These are phyloP conservation scores for Malassezia arunalokei DNA, from an alignment of 1,284 basidiomycete species.

Conservation along the genomic window DNA sequence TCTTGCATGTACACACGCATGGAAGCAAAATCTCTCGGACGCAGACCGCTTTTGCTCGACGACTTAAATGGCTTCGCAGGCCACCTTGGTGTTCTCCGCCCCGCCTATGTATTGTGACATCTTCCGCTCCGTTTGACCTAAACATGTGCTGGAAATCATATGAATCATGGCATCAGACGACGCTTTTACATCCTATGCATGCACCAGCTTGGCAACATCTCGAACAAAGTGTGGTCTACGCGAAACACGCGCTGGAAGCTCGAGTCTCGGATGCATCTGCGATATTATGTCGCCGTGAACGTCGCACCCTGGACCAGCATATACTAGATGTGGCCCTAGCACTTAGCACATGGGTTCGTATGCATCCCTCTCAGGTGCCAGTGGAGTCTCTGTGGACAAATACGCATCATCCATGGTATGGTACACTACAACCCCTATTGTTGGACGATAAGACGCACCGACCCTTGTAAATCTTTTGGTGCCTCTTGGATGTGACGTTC, in stretches of 20 bases:
- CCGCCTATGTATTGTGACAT: background rate
- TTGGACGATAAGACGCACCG: conserved; percentile 16
- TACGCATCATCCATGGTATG: conserved; percentile 3
- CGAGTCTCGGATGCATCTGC: background rate
- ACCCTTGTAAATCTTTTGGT: background rate
- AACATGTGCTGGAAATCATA: background rate
- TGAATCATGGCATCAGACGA: background rate
- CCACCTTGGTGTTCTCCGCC: conserved; percentile 4
- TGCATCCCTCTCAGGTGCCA: background rate
- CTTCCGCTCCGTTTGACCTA: background rate
- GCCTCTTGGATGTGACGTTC: conserved; percentile 14
- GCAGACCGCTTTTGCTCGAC: conserved; percentile 1
- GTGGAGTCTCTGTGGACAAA: background rate
- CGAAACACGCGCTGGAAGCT: background rate
- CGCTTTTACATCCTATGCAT: background rate
- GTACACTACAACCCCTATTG: background rate
- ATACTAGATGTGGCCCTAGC: background rate
- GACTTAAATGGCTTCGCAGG: conserved; percentile 10
- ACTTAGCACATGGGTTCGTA: background rate
- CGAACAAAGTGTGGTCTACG: background rate
- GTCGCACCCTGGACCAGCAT: background rate
- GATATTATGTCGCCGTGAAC: background rate
- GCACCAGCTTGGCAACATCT: background rate
- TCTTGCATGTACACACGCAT: background rate
- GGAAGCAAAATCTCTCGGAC: background rate